A percentile compares a stretch with the other conserved stretches of the same genome.
phyloP scores from a whole-genome alignment of 176 grass and related monocot genomes.

The Sorghum bicolor region Sorghum_bicolor_NCBIv3 NC_012870.2:76091501-76092000 shows the following conservation, averaged over 20 bases:
- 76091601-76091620: neutral
- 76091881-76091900: neutral
- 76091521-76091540: neutral
- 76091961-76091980: neutral
- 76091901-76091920: neutral
- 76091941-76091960: constrained; percentile 7
- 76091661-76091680: constrained; percentile 37
- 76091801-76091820: constrained; percentile 13
- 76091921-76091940: neutral
- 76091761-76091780: neutral
- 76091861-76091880: neutral
- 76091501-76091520: neutral
- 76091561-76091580: neutral
- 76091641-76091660: neutral
- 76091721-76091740: constrained; percentile 33
- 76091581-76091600: neutral
- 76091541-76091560: neutral
- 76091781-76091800: neutral
- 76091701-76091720: neutral
- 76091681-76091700: neutral
- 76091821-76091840: constrained; percentile 28
- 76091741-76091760: neutral
- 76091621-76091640: neutral
- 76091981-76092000: neutral
- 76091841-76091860: neutral